Percentiles rank a stretch among this genome's conserved stretches.
Evolutionary conservation across 805 yeast genomes (phyloP).

Genomic region (Candida vartiovaarae): DNA sequence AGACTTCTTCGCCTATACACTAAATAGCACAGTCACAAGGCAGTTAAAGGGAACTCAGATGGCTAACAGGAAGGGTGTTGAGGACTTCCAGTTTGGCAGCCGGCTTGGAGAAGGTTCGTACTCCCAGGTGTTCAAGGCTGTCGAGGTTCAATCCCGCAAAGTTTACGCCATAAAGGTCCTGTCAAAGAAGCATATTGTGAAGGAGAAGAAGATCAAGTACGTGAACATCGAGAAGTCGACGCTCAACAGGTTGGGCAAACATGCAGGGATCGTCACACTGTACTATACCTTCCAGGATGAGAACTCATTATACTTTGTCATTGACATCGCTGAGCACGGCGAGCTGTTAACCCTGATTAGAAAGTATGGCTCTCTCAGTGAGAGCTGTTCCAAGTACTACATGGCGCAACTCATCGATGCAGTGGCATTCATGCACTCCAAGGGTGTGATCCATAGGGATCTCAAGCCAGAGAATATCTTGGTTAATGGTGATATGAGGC

Average conservation of each 20-base stretch:
- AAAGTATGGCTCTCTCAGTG: constrained; percentile 70
- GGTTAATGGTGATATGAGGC: constrained; percentile 75
- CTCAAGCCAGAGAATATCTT: constrained; percentile 90
- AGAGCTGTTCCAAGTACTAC: constrained; percentile 70
- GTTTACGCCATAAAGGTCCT: constrained; percentile 89
- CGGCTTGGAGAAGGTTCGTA: constrained; percentile 94
- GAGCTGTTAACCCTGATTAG: constrained; percentile 78
- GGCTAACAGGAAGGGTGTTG: constrained; percentile 46
- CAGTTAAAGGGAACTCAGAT: constrained; percentile 6
- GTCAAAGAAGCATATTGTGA: constrained; percentile 86
- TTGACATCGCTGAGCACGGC: constrained; percentile 94
- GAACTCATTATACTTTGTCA: constrained; percentile 77
- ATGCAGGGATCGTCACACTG: constrained; percentile 89
- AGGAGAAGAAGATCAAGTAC: constrained; percentile 90
- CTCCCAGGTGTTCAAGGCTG: constrained; percentile 85
- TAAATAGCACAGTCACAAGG: too few relatives aligned
- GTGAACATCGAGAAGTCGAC: constrained; percentile 94
- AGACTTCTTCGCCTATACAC: too few relatives aligned
- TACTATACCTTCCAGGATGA: constrained; percentile 95
- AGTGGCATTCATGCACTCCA: constrained; percentile 77
- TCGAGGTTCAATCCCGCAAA: constrained; percentile 61
- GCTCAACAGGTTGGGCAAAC: constrained; percentile 78
- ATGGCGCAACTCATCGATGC: constrained; percentile 87
- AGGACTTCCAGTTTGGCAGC: constrained; percentile 75
- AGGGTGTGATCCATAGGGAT: constrained; percentile 90